Evolutionary conservation across 495 filamentous ascomycete genomes (phyloP).

Genomic region (Aspergillus cavernicola): DNA sequence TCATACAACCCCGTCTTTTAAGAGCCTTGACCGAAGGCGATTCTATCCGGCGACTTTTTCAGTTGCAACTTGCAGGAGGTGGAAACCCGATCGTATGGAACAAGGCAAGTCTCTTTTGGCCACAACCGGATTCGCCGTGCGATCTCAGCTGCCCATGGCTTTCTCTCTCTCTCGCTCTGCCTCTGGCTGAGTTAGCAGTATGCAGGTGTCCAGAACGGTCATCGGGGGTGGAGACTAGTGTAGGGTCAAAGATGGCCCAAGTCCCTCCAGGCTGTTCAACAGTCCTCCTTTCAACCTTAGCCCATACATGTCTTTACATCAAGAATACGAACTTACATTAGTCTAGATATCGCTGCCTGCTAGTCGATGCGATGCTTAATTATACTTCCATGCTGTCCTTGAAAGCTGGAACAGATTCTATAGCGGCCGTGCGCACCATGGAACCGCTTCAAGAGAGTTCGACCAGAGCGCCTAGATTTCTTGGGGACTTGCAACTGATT

Average conservation of each 20-base stretch:
- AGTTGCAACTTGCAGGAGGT: constrained; percentile 14
- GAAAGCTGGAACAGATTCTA: neutral
- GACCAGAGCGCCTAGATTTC: constrained; percentile 9
- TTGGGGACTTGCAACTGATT: constrained; percentile 11
- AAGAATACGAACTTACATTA: constrained; percentile 6
- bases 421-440: neutral
- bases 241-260: neutral
- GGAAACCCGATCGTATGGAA: constrained; percentile 27
- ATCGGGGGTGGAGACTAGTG: constrained; percentile 14
- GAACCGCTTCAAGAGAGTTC: constrained; percentile 4
- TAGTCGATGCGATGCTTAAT: constrained; percentile 2
- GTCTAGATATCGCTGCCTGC: neutral
- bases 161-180: neutral
- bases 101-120: constrained; percentile 16
- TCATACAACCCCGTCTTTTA: constrained; percentile 1
- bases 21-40: constrained; percentile 1
- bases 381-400: neutral
- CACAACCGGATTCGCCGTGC: constrained; percentile 24
- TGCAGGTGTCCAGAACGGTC: constrained; percentile 29
- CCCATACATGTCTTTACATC: neutral
- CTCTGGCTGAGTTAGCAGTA: constrained; percentile 16
- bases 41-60: constrained; percentile 24
- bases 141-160: constrained; percentile 21
- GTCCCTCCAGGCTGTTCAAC: neutral
- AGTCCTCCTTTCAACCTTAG: neutral